Evolutionary conservation across 2,329 filamentous ascomycete species (phyloP).

Genomic region (Diplocarpon rosae): DNA sequence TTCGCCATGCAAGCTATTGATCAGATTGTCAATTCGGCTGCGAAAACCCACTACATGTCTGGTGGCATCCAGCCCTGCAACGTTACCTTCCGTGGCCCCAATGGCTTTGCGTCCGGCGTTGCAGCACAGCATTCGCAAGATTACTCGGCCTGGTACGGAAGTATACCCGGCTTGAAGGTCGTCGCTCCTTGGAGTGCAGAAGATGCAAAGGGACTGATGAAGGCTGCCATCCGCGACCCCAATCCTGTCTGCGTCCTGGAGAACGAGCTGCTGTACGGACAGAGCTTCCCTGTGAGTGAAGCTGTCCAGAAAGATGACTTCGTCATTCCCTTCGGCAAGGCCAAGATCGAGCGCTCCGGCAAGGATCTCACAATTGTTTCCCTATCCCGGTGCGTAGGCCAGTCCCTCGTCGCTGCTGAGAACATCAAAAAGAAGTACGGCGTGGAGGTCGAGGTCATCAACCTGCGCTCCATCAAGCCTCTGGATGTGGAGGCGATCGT

Average conservation of each 20-base stretch:
- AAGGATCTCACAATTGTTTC: constrained; percentile 95
- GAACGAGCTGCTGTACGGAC: constrained; percentile 86
- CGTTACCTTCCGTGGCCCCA: constrained; percentile 98
- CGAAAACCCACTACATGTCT: constrained; percentile 99
- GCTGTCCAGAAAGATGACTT: constrained; percentile 94
- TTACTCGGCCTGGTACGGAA: constrained; percentile 97
- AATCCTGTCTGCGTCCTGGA: constrained; percentile 91
- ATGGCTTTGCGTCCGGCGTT: constrained; percentile 94
- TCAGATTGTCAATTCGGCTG: constrained; percentile 97
- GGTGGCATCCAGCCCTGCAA: constrained; percentile 99
- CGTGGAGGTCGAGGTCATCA: constrained; percentile 91
- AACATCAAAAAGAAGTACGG: constrained; percentile 93
- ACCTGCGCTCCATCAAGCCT: constrained; percentile 94
- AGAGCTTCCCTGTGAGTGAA: constrained; percentile 93
- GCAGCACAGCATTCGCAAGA: constrained; percentile 98
- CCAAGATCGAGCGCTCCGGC: constrained; percentile 93
- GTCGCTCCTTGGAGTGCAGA: constrained; percentile 93
- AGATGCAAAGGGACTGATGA: constrained; percentile 95
- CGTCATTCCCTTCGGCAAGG: constrained; percentile 94
- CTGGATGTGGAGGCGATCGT: constrained; percentile 91
- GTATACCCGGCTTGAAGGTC: constrained; percentile 94
- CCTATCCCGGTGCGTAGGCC: constrained; percentile 89
- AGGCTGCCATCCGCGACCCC: constrained; percentile 94
- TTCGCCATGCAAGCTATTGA: constrained; percentile 99
- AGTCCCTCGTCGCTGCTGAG: constrained; percentile 79